These are phyloP conservation scores for Pogostemon cablin DNA, from an alignment of 257 asterid genomes.

Conservation along the genomic window DNA sequence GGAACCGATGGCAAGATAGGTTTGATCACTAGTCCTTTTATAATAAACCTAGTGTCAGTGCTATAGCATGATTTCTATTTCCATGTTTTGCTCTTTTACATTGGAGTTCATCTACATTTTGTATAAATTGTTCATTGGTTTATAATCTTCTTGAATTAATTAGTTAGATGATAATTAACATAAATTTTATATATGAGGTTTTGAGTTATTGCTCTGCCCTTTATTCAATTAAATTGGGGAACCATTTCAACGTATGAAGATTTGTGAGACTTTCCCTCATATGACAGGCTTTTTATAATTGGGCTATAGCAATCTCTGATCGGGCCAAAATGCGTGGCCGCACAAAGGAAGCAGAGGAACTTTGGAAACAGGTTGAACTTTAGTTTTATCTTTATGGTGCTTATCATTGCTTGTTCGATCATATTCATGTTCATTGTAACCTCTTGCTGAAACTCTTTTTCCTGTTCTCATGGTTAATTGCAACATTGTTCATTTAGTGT, in stretches of 20 bases:
- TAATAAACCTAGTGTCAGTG: neutral
- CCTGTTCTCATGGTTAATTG: conserved; percentile 23
- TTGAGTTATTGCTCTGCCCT: conserved; percentile 1
- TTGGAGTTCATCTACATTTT: conserved; percentile 1
- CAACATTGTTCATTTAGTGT: conserved; percentile 11
- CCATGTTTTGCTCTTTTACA: conserved; percentile 22
- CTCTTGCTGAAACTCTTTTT: conserved; percentile 19
- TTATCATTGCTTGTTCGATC: conserved; percentile 16
- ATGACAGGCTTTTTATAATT: conserved; percentile 88
- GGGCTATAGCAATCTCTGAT: conserved; percentile 99
- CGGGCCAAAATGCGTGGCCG: conserved; percentile 99
- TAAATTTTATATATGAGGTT: conserved; percentile 21
- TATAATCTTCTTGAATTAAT: conserved; percentile 11
- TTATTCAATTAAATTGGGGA: conserved; percentile 1
- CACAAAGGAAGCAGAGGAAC: conserved; percentile 99
- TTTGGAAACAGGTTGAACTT: conserved; percentile 82
- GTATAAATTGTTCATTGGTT: neutral
- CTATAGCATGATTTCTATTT: conserved; percentile 6
- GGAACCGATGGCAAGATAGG: neutral
- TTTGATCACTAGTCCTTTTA: neutral
- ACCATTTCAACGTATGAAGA: conserved; percentile 23
- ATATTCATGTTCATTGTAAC: conserved; percentile 20
- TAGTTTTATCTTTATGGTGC: conserved; percentile 15
- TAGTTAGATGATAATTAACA: conserved; percentile 27
- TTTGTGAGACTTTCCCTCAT: conserved; percentile 9